Conservation (phyloP, 805 yeast species). For the Diddensiella caesifluorescens region DNA sequence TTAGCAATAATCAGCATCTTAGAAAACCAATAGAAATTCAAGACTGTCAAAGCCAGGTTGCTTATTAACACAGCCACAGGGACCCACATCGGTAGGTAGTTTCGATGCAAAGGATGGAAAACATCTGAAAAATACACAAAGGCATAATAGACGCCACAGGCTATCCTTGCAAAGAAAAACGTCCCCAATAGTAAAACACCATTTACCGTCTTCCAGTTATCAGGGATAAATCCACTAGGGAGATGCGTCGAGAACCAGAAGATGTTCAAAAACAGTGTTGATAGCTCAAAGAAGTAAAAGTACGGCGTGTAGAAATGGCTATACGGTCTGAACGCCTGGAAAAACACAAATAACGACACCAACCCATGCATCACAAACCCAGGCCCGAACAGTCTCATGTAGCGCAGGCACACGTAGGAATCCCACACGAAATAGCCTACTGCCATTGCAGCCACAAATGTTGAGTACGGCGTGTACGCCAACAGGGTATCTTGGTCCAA, state of each 20-base stretch:
- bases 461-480: conserved; percentile 73
- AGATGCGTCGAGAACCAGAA: conserved; percentile 86
- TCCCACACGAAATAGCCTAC: conserved; percentile 94
- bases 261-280: conserved; percentile 91
- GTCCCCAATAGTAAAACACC: conserved; percentile 64
- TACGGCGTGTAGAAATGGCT: conserved; percentile 77
- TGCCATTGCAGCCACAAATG: conserved; percentile 66
- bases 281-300: conserved; percentile 78
- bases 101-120: conserved; percentile 25
- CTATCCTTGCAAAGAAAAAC: conserved; percentile 72
- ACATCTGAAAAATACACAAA: conserved; percentile 44
- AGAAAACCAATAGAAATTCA: conserved; percentile 81
- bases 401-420: conserved; percentile 55
- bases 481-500: conserved; percentile 47
- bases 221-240: conserved; percentile 61
- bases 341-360: conserved; percentile 73
- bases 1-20: conserved; percentile 63
- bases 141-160: conserved; percentile 84
- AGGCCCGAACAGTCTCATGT: conserved; percentile 66
- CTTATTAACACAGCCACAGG: conserved; percentile 48
- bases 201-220: conserved; percentile 51
- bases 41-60: conserved; percentile 56
- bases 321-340: conserved; percentile 60
- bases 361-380: conserved; percentile 80
- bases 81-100: conserved; percentile 40